Evolutionary conservation across 2,329 filamentous ascomycete genomes (phyloP), one percentile per base, ranked within the genome.

Genomic region (Colletotrichum sp.): DNA sequence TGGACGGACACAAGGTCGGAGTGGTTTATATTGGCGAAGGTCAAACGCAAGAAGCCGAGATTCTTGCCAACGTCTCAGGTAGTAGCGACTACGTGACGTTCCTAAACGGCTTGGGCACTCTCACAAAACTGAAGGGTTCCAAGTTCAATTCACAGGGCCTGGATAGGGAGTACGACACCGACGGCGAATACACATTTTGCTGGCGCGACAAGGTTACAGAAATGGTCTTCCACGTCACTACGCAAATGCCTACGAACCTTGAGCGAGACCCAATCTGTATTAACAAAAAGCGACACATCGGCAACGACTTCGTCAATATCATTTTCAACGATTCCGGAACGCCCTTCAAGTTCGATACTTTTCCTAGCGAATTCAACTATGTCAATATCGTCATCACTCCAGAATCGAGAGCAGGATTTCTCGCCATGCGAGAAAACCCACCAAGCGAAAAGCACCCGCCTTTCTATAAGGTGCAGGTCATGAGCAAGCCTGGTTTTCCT

Each of bases 281-380:
- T 77, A 90, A 92, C 83, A 99, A 99, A 88, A 99, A 99, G 85
- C 91, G 93, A 4, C 98, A 99, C 82, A 97, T 99, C 77, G 97
- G 97, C 74, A 99, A 99, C 82, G 97, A 99, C 84, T 98, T 95
- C 83, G 97, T 99, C 82, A 99, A 98, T 83, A 98, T 99, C 80
- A 94, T 99, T 74, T 99, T 98, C 89, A 99, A 99, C 83, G 95
- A 98, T 81, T 98, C 96, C 3, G 96, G 97, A n/a, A 85, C 93
- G 64, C 94, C 95, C 0, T 99, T 98, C 87, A 90, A 91, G 70
- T 98, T 98, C 82, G 92, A 98, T 82, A 98, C 95, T 0, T 98
- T 99, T 80, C 95, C 95, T 1, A 98, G 96, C 1, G 94, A 96
- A 73, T 98, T 99, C 88, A 99, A 98, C 82, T 98, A 95, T 82